A percentile compares a stretch with the other conserved stretches of the same genome.
phyloP scores from a whole-genome alignment of 805 yeast genomes.

The Starmerella bombi region DNA sequence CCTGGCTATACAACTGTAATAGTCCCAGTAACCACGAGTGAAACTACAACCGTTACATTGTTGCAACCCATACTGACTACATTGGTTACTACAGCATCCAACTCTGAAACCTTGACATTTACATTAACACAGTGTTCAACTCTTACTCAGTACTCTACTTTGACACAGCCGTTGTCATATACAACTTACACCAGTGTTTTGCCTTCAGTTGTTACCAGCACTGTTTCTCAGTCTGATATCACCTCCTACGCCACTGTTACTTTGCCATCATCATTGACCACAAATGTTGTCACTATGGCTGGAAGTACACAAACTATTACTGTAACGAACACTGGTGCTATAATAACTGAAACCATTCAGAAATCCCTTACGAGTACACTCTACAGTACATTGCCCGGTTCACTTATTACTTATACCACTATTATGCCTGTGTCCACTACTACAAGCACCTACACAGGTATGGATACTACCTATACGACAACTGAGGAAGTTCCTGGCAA shows the following conservation, averaged over 20 bases:
- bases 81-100: slow-evolving; percentile 5
- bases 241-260: slow-evolving; percentile 7
- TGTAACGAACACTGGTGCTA: slow-evolving; percentile 14
- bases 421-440: slow-evolving; percentile 5
- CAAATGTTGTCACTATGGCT: slow-evolving; percentile 2
- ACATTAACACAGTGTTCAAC: slow-evolving; percentile 5
- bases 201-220: slow-evolving; percentile 3
- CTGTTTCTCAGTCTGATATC: slow-evolving; percentile 2
- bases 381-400: slow-evolving; percentile 9
- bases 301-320: slow-evolving; percentile 8
- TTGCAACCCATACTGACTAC: slow-evolving; percentile 7
- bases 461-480: slow-evolving; percentile 3
- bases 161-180: background rate
- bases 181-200: slow-evolving; percentile 9
- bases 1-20: slow-evolving; percentile 12
- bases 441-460: background rate
- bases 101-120: slow-evolving; percentile 3
- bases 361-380: background rate
- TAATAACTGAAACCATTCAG: slow-evolving; percentile 6
- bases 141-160: slow-evolving; percentile 4
- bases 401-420: slow-evolving; percentile 1
- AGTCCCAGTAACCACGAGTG: slow-evolving; percentile 5
- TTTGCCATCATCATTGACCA: slow-evolving; percentile 1
- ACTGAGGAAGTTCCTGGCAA: slow-evolving; percentile 6
- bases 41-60: slow-evolving; percentile 11